These are phyloP conservation scores for Fusarium compactum DNA, from an alignment of 2,329 filamentous ascomycete species.

Conservation along the genomic window DNA sequence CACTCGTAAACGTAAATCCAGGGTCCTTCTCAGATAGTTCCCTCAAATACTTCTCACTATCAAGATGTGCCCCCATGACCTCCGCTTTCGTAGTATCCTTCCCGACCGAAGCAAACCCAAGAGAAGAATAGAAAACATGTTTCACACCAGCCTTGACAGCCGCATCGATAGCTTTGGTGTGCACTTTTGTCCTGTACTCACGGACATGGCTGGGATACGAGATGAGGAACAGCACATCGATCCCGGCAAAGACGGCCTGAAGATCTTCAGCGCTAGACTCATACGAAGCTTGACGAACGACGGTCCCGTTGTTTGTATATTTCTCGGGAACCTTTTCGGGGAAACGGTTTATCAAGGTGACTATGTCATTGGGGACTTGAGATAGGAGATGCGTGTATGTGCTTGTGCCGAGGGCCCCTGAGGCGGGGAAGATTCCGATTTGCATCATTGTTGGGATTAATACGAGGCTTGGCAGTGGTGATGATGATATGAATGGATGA, in stretches of 20 bases:
- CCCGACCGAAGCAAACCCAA: conserved; percentile 4
- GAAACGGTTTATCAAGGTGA: conserved; percentile 31
- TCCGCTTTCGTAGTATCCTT: conserved; percentile 10
- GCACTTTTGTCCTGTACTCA: conserved; percentile 23
- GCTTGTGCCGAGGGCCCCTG: conserved; percentile 34
- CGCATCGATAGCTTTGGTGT: conserved; percentile 21
- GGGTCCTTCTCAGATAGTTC: background rate
- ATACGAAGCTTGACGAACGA: conserved; percentile 24
- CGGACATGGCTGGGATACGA: conserved; percentile 39
- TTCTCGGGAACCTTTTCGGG: conserved; percentile 14
- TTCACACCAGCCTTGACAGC: conserved; percentile 17
- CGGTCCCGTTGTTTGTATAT: conserved; percentile 19
- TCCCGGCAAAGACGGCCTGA: background rate
- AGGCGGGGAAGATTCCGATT: conserved; percentile 41
- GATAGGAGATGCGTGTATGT: conserved; percentile 28
- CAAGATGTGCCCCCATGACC: conserved; percentile 36
- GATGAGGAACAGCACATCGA: conserved; percentile 28
- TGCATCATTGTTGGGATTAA: conserved; percentile 3
- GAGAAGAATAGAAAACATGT: conserved; percentile 37
- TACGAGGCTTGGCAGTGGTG: background rate
- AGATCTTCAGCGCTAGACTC: conserved; percentile 21
- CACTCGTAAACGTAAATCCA: conserved; percentile 25
- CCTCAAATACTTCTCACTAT: conserved; percentile 23
- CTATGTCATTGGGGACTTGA: conserved; percentile 10
- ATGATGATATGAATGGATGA: background rate